Conservation (phyloP, 257 asterid species). For the Voacanga thouarsii region DNA sequence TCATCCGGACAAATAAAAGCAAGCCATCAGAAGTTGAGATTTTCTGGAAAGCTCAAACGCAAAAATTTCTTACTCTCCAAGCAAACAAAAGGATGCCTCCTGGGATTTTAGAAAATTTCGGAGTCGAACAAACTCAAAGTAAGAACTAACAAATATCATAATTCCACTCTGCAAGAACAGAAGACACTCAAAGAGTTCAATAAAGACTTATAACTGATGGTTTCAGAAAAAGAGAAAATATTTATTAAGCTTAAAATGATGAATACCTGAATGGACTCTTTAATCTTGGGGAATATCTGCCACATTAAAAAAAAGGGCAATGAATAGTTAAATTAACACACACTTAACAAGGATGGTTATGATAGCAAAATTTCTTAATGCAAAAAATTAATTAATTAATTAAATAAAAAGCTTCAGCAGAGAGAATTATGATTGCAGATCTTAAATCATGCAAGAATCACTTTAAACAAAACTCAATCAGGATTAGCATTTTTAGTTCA, state of each 20-base stretch:
- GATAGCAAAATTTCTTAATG: too few relatives aligned
- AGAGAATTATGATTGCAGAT: not conserved
- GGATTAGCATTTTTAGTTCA: not conserved
- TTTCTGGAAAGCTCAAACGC: not conserved
- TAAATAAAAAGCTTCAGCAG: not conserved
- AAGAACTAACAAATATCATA: conserved; percentile 81
- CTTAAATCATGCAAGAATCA: not conserved
- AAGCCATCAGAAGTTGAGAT: not conserved
- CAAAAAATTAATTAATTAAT: not conserved
- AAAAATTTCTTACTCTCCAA: conserved; percentile 76
- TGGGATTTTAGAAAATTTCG: conserved; percentile 80
- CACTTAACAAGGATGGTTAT: not conserved
- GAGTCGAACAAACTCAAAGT: conserved; percentile 84
- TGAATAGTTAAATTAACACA: conserved; percentile 10
- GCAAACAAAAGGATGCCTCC: conserved; percentile 75
- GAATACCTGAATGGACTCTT: conserved; percentile 77
- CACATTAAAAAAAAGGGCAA: conserved; percentile 18
- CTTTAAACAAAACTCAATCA: not conserved
- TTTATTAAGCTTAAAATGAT: not conserved
- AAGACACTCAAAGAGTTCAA: not conserved
- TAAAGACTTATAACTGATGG: not conserved
- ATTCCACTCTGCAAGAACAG: conserved; percentile 62
- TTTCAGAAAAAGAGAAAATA: not conserved
- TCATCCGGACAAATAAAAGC: not conserved
- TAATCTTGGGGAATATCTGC: conserved; percentile 88